These are phyloP conservation scores for Starmerella apis DNA, from an alignment of 805 yeast genomes.

Conservation along the genomic window DNA sequence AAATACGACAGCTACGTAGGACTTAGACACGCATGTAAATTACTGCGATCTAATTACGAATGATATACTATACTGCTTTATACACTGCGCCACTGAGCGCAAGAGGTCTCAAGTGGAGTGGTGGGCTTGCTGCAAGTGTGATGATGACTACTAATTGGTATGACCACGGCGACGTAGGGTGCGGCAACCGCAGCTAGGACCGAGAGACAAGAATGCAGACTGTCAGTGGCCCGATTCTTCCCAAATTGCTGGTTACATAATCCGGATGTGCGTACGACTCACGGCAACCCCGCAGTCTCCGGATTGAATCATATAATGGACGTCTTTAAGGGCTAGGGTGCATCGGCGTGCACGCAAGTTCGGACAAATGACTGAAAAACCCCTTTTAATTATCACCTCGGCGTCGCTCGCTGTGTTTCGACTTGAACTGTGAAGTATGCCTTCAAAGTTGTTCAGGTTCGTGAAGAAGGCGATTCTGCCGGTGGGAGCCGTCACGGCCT, in stretches of 20 bases:
- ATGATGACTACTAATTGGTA: neutral
- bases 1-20: neutral
- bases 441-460: constrained; percentile 7
- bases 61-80: neutral
- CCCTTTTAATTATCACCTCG: neutral
- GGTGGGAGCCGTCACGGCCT: constrained; percentile 22
- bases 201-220: neutral
- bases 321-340: neutral
- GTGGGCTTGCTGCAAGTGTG: neutral
- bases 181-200: neutral
- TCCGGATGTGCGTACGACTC: neutral
- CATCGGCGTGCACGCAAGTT: neutral
- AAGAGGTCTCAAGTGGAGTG: neutral
- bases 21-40: neutral
- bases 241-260: neutral
- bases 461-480: constrained; percentile 23
- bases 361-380: constrained; percentile 2
- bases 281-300: constrained; percentile 8
- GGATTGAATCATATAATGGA: neutral
- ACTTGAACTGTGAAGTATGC: neutral
- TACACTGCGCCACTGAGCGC: neutral
- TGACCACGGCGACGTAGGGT: neutral
- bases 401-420: neutral
- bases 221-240: neutral
- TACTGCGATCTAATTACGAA: neutral